phyloP scores from a whole-genome alignment of 2,329 filamentous ascomycete genomes.

The Aurifilum marmelostoma region DNA sequence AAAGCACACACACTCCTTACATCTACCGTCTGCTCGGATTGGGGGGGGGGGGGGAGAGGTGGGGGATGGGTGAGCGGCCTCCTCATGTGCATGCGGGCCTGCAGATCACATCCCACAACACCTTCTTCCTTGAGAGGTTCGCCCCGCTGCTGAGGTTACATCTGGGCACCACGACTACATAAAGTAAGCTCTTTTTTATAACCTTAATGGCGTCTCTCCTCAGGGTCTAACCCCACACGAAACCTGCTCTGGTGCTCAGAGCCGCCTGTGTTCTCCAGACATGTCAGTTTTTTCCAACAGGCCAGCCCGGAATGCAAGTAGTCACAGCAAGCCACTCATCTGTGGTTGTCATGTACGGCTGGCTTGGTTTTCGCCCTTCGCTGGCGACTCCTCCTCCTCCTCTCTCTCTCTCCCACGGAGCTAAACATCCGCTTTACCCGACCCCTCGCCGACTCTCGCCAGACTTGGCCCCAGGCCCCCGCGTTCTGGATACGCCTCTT shows the following conservation, averaged over 20 bases:
- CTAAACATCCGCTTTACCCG: background rate
- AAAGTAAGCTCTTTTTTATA: background rate
- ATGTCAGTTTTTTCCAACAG: too few species aligned
- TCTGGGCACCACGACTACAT: background rate
- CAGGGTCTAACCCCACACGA: background rate
- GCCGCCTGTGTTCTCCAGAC: too few species aligned
- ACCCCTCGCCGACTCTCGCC: background rate
- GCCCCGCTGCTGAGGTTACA: background rate
- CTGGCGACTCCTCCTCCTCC: too few species aligned
- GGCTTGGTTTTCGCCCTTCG: background rate
- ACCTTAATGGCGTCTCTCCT: background rate
- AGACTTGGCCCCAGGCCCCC: background rate
- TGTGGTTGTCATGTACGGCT: background rate
- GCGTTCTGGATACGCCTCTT: background rate
- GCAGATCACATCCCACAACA: background rate
- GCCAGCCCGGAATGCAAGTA: too few species aligned
- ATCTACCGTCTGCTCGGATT: background rate
- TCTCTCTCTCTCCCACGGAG: background rate
- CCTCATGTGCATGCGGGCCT: background rate
- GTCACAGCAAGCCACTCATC: background rate
- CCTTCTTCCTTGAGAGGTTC: constrained; percentile 2
- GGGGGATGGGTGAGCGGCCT: too few species aligned
- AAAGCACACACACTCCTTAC: background rate
- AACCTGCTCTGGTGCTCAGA: background rate
- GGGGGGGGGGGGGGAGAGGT: too few species aligned